Conservation (phyloP, 805 yeast genomes). For the Candida stauntonica region DNA sequence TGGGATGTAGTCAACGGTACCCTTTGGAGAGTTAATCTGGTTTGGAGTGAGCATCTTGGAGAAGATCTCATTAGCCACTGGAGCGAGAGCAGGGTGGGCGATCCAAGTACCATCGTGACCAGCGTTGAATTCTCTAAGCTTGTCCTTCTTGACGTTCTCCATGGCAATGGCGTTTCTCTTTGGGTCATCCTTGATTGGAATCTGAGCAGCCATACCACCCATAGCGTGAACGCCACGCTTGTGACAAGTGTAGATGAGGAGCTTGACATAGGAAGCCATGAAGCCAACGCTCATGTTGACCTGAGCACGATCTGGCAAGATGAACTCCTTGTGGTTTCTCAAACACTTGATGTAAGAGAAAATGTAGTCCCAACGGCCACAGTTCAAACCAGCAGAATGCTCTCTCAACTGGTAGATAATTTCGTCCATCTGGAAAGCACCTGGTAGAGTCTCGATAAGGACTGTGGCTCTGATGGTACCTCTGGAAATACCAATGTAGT, state of each 20-base stretch:
- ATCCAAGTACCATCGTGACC: constrained; percentile 92
- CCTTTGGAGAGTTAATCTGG: constrained; percentile 46
- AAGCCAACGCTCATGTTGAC: constrained; percentile 81
- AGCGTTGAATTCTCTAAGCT: constrained; percentile 67
- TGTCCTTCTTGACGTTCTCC: constrained; percentile 69
- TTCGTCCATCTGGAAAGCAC: constrained; percentile 84
- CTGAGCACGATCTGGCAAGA: constrained; percentile 72
- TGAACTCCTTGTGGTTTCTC: constrained; percentile 59
- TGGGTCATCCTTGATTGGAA: constrained; percentile 72
- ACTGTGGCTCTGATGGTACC: constrained; percentile 82
- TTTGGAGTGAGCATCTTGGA: constrained; percentile 79
- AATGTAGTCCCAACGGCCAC: constrained; percentile 90
- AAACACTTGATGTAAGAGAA: constrained; percentile 74
- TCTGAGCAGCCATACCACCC: constrained; percentile 91
- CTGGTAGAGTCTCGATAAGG: constrained; percentile 78
- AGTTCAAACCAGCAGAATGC: constrained; percentile 78
- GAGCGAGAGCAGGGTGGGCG: constrained; percentile 80
- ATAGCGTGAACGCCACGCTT: constrained; percentile 78
- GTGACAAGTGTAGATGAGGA: constrained; percentile 70
- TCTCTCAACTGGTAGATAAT: constrained; percentile 71
- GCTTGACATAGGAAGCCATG: constrained; percentile 73
- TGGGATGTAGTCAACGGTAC: constrained; percentile 38
- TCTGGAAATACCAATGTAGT: constrained; percentile 59
- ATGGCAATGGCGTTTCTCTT: constrained; percentile 61
- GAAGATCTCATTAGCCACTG: constrained; percentile 68